phyloP scores from a whole-genome alignment of 2,329 filamentous ascomycete species.

The Nigrograna mackinnonii region DNA sequence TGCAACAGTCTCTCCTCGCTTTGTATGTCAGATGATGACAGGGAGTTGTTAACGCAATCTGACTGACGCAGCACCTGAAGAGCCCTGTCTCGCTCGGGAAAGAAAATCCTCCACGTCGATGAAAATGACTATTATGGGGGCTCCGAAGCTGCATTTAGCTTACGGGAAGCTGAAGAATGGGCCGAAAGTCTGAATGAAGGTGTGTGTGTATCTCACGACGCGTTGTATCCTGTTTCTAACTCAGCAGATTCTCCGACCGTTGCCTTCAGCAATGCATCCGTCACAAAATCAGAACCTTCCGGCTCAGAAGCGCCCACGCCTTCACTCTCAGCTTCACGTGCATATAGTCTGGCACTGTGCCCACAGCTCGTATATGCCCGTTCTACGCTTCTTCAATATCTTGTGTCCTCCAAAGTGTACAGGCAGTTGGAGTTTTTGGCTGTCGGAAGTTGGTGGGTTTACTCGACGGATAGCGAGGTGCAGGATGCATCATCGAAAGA shows the following conservation, averaged over 20 bases:
- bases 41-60: conserved; percentile 53
- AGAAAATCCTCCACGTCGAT: conserved; percentile 90
- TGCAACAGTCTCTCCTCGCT: conserved; percentile 57
- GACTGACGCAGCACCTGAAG: conserved; percentile 75
- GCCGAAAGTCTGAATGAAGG: conserved; percentile 49
- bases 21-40: conserved; percentile 46
- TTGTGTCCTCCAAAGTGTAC: conserved; percentile 89
- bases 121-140: conserved; percentile 87
- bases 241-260: too few species aligned
- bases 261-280: conserved; percentile 34
- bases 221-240: conserved; percentile 14
- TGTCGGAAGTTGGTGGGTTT: conserved; percentile 90
- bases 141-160: conserved; percentile 79
- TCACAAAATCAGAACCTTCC: conserved; percentile 30
- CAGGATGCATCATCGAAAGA: background rate
- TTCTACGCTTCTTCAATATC: conserved; percentile 73
- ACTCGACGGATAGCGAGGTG: conserved; percentile 41
- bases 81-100: conserved; percentile 87
- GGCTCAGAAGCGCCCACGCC: conserved; percentile 20
- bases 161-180: conserved; percentile 82
- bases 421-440: conserved; percentile 91
- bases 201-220: conserved; percentile 13
- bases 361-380: conserved; percentile 86
- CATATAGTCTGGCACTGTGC: conserved; percentile 82
- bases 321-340: conserved; percentile 65